Base-by-base conservation (phyloP, 129 eudicot species). In the Tagetes erecta region DNA sequence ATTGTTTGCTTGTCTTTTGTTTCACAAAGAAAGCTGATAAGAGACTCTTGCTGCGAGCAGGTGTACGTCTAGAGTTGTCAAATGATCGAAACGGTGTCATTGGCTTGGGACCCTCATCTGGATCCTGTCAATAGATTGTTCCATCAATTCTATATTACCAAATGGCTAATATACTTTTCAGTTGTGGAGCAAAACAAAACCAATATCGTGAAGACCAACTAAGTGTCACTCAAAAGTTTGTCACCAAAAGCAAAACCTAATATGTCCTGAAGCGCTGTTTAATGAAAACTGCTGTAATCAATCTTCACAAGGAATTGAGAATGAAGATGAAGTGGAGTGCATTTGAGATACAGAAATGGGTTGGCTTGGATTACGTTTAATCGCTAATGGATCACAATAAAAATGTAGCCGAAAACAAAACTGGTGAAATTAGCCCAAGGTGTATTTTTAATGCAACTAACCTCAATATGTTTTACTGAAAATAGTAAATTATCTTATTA, bases 11-110 rank as follows among this genome's bases (percentile, higher is more conserved):
- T 39, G 87, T 64, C 88, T 91, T 95, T 55, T 91, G 97, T 85
- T 91, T 95, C 73, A 84, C 95, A 76, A 95, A 95, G 79, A 95
- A 88, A 42, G 92, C 83, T 2, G 99, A 91, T 37, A 95, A 78
- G 77, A 95, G 76, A 75, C 95, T 87, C 80, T 84, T 95, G 78
- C 87, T 86, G 38, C 99, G 98, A 50, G 41, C 79, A 70, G 98
- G 97, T 42, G 85, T 68, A 53, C 81, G 89, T 3, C 80, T 72
- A 36, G 84, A 72, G 70, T 84, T 84, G 56, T 84, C 96, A 68
- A 85, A 85, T 3, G 99, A 95, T 53, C 92, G 80, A 78, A 83
- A 87, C 31, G 97, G 90, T 39, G 91, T 85, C 84, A 87, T 63
- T 36, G 88, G 82, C 79, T 80, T 91, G 44, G 85, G 76, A 64